A percentile compares a stretch with the other conserved stretches of the same genome.
phyloP scores from a whole-genome alignment of 768 basidiomycete species.

The Cystobasidiopsis lactophilus region DNA sequence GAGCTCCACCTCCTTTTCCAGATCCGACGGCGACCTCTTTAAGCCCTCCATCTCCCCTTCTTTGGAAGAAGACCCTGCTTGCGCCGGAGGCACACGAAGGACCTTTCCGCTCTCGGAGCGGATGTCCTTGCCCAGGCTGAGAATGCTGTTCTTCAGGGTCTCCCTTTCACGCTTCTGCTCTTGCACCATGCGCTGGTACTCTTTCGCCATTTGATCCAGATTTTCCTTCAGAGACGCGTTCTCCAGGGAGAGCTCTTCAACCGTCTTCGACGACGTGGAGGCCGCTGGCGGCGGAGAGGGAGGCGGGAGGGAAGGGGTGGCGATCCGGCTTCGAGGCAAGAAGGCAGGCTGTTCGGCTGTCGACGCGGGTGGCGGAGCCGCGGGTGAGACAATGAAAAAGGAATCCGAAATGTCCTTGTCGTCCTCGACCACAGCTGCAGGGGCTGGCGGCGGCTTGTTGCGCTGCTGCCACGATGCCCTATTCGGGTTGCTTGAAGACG shows the following conservation, averaged over 20 bases:
- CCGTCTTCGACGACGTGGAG: background rate
- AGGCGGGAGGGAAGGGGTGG: background rate
- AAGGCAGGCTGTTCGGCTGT: too few relatives aligned
- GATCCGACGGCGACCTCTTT: background rate
- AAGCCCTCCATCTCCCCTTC: background rate
- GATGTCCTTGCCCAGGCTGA: background rate
- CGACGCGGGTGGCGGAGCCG: too few relatives aligned
- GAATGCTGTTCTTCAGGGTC: background rate
- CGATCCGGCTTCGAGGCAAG: too few relatives aligned
- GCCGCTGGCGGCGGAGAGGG: background rate
- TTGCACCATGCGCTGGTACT: background rate
- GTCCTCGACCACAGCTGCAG: too few relatives aligned
- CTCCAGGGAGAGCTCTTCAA: background rate
- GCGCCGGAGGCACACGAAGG: too few relatives aligned
- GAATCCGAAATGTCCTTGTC: too few relatives aligned
- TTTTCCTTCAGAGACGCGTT: background rate
- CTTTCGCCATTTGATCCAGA: background rate
- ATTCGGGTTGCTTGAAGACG: too few relatives aligned
- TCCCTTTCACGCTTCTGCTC: background rate
- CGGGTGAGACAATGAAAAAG: too few relatives aligned
- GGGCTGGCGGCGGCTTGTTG: too few relatives aligned
- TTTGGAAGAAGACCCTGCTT: too few relatives aligned
- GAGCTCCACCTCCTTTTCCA: background rate
- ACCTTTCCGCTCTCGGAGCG: too few relatives aligned
- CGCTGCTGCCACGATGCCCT: too few relatives aligned